phyloP scores from a whole-genome alignment of 345 rosid genomes.

The Gossypium mustelinum region DNA sequence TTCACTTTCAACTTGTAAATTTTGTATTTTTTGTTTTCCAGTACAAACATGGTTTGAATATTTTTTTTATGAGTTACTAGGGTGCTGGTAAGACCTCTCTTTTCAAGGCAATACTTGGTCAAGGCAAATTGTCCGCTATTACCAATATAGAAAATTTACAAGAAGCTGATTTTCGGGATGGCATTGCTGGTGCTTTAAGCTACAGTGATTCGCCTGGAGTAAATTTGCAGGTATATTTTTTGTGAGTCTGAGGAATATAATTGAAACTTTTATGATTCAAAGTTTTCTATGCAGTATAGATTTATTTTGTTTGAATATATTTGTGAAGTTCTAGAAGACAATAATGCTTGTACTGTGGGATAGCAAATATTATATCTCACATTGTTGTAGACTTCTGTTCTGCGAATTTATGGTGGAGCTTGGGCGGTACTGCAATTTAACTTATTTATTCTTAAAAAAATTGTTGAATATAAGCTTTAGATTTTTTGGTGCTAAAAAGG shows the following conservation, averaged over 20 bases:
- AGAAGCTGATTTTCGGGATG: constrained; percentile 61
- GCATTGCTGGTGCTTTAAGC: constrained; percentile 76
- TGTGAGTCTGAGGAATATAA: not conserved
- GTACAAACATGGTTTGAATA: not conserved
- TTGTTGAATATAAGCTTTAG: not conserved
- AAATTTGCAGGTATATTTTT: constrained; percentile 65
- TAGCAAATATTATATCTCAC: not conserved
- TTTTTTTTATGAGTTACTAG: constrained; percentile 30
- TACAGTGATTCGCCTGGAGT: constrained; percentile 69
- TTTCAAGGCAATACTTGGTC: constrained; percentile 65
- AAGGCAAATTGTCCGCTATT: constrained; percentile 35
- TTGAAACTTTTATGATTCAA: constrained; percentile 3
- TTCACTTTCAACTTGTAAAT: constrained; percentile 8
- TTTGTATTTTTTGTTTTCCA: constrained; percentile 7
- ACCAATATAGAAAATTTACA: constrained; percentile 55
- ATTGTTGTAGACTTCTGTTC: not conserved
- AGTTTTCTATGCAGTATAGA: not conserved
- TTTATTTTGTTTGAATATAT: not conserved
- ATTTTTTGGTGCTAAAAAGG: not conserved
- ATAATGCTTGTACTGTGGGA: not conserved
- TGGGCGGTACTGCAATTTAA: not conserved
- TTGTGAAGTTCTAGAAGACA: not conserved
- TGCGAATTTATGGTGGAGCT: not conserved
- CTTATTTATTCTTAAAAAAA: not conserved
- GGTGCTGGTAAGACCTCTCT: constrained; percentile 97